These are phyloP conservation scores for Prunus padus DNA, from an alignment of 306 rosid genomes.

Conservation along the genomic window DNA sequence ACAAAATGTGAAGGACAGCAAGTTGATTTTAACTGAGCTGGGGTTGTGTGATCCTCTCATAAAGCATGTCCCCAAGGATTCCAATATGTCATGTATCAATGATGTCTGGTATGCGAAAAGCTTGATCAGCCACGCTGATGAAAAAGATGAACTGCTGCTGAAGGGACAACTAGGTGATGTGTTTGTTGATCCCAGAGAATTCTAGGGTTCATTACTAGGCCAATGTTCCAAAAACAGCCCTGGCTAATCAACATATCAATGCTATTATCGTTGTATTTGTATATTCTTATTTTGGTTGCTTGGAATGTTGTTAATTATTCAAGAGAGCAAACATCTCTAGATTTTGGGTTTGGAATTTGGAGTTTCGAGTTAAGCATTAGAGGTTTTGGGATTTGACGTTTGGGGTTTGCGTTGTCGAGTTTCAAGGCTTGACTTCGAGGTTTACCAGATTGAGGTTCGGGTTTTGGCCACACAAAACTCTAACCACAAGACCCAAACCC, in stretches of 20 bases:
- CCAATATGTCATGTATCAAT: constrained; percentile 50
- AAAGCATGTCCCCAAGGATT: constrained; percentile 43
- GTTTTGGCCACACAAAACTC: background rate
- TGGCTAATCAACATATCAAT: background rate
- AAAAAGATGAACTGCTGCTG: constrained; percentile 33
- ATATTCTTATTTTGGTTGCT: background rate
- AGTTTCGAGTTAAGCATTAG: too few relatives aligned
- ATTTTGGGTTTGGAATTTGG: background rate
- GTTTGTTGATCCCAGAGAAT: constrained; percentile 77
- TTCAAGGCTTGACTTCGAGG: background rate
- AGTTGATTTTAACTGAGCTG: constrained; percentile 43
- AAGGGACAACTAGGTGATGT: constrained; percentile 54
- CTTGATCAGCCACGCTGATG: constrained; percentile 27
- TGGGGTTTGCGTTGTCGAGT: too few relatives aligned
- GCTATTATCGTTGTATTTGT: background rate
- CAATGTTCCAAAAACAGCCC: background rate
- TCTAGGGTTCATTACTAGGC: constrained; percentile 27
- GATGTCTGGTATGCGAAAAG: constrained; percentile 66
- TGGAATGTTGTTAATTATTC: background rate
- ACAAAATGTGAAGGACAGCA: constrained; percentile 38
- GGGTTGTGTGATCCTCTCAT: constrained; percentile 56
- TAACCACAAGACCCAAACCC: background rate
- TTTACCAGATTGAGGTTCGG: background rate
- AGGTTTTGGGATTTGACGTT: background rate
- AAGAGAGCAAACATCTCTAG: background rate